Conservation (phyloP, 2,329 filamentous ascomycete species). For the Claviceps digitariae region DNA sequence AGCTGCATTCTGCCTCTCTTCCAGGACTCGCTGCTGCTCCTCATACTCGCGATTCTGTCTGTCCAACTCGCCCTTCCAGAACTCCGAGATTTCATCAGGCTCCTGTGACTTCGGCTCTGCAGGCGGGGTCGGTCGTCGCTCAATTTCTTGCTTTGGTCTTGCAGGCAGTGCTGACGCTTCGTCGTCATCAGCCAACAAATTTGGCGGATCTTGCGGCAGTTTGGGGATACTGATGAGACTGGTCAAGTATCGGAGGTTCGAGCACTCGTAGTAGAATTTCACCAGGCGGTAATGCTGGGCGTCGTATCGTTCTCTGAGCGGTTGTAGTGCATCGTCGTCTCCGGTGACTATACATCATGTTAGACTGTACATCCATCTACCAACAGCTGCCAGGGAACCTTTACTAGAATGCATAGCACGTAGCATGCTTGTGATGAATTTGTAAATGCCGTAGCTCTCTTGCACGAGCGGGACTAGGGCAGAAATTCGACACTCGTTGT, state of each 20-base stretch:
- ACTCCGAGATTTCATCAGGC: slow-evolving; percentile 90
- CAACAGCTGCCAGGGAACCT: slow-evolving; percentile 16
- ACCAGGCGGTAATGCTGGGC: slow-evolving; percentile 93
- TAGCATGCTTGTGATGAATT: slow-evolving; percentile 99
- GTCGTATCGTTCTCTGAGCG: slow-evolving; percentile 77
- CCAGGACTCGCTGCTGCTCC: slow-evolving; percentile 78
- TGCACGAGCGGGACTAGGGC: slow-evolving; percentile 86
- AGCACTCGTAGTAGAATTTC: slow-evolving; percentile 98
- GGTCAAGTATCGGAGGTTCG: slow-evolving; percentile 90
- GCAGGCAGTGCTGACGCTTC: slow-evolving; percentile 70
- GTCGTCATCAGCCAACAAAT: slow-evolving; percentile 73
- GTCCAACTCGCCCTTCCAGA: slow-evolving; percentile 89
- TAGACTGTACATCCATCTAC: slow-evolving; percentile 6
- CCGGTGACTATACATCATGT: slow-evolving; percentile 53
- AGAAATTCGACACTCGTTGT: slow-evolving; percentile 95
- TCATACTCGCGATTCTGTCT: slow-evolving; percentile 91
- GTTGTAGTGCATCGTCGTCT: slow-evolving; percentile 83
- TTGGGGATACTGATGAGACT: slow-evolving; percentile 94
- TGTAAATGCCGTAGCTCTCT: slow-evolving; percentile 98
- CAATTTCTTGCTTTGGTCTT: slow-evolving; percentile 64
- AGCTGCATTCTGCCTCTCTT: slow-evolving; percentile 74
- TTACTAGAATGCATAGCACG: slow-evolving; percentile 91
- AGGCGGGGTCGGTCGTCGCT: slow-evolving; percentile 54
- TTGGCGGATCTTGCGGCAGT: slow-evolving; percentile 86
- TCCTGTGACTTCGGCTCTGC: slow-evolving; percentile 58